Conservation (phyloP, 108 stramenopile genomes). For the Nitzschia palea region DNA sequence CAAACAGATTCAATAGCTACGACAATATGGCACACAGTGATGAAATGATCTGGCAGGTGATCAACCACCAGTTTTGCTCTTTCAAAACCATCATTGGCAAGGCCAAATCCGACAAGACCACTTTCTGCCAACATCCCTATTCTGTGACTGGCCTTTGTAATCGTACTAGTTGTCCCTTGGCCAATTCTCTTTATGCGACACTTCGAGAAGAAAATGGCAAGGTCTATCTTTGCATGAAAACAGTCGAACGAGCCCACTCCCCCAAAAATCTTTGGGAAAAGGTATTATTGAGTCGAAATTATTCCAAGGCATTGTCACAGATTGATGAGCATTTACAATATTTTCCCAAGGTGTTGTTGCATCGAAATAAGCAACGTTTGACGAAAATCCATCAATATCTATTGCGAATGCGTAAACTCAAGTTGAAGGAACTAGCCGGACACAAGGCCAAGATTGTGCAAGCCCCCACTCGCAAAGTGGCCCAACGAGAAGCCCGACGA, state of each 20-base stretch:
- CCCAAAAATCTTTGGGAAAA: slow-evolving; percentile 99
- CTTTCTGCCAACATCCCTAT: slow-evolving; percentile 96
- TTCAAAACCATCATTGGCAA: slow-evolving; percentile 90
- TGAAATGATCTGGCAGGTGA: slow-evolving; percentile 98
- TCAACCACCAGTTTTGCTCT: slow-evolving; percentile 96
- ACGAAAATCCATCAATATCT: slow-evolving; percentile 99
- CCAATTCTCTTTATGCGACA: slow-evolving; percentile 97
- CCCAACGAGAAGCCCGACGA: slow-evolving; percentile 86
- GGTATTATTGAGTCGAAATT: slow-evolving; percentile 89
- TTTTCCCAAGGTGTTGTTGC: slow-evolving; percentile 92
- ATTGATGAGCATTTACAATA: slow-evolving; percentile 93
- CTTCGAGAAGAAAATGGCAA: slow-evolving; percentile 93
- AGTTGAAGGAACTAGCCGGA: slow-evolving; percentile 79
- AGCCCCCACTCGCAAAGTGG: slow-evolving; percentile 86
- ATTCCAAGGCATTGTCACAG: slow-evolving; percentile 87
- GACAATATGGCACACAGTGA: slow-evolving; percentile 76
- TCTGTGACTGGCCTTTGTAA: slow-evolving; percentile 97
- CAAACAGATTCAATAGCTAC: neutral
- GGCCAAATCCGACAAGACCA: slow-evolving; percentile 82
- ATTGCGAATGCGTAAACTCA: slow-evolving; percentile 95
- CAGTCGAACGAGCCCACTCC: slow-evolving; percentile 95
- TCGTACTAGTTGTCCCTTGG: slow-evolving; percentile 93
- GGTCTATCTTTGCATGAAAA: slow-evolving; percentile 94
- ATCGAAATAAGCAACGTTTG: slow-evolving; percentile 97
- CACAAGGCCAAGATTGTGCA: slow-evolving; percentile 69